Evolutionary conservation across 208 protist species (phyloP).

Genomic region (Leishmania braziliensis): DNA sequence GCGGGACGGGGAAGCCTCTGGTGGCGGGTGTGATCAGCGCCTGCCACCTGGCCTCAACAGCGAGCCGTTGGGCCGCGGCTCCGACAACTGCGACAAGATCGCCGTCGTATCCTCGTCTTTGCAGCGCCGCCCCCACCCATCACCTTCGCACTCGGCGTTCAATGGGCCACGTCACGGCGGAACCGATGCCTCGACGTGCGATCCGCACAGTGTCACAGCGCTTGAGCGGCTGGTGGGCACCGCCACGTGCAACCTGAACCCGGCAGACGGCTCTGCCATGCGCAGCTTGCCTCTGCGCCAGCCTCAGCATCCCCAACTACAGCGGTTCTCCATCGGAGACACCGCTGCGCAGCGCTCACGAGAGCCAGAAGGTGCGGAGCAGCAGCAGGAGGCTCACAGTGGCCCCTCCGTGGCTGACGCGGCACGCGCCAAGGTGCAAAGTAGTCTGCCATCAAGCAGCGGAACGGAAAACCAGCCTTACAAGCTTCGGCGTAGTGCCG

Average conservation of each 20-base stretch:
- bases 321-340: background rate
- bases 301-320: background rate
- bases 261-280: constrained; percentile 38
- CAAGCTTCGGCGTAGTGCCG: background rate
- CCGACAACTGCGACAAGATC: background rate
- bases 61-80: background rate
- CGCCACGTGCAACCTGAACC: constrained; percentile 24
- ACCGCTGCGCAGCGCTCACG: background rate
- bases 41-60: background rate
- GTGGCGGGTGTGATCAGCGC: background rate
- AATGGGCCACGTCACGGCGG: background rate
- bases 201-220: background rate
- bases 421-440: background rate
- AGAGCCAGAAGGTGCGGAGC: background rate
- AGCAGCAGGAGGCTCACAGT: background rate
- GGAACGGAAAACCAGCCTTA: background rate
- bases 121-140: background rate
- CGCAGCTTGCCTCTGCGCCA: constrained; percentile 29
- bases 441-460: background rate
- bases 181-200: background rate
- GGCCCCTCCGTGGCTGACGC: background rate
- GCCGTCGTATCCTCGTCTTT: background rate
- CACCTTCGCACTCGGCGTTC: background rate
- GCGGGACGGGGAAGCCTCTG: background rate
- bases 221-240: constrained; percentile 27